Evolutionary conservation across 148 eudicot species (phyloP).

Genomic region (Oxyria digyna): DNA sequence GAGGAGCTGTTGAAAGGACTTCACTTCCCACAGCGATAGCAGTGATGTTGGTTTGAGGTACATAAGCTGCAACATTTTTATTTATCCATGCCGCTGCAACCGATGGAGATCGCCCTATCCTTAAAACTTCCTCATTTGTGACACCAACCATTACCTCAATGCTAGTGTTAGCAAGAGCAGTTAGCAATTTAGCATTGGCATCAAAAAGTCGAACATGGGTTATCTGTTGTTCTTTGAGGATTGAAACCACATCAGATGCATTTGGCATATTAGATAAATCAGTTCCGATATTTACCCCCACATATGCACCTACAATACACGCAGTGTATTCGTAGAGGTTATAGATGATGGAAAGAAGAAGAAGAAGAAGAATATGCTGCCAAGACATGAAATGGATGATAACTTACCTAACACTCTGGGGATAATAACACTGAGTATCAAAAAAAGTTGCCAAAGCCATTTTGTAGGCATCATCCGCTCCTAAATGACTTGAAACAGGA

Average conservation of each 20-base stretch:
- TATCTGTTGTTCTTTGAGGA: slow-evolving; percentile 51
- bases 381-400: background rate
- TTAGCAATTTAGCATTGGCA: slow-evolving; percentile 59
- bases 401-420: background rate
- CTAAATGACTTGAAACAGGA: background rate
- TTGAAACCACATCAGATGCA: slow-evolving; percentile 41
- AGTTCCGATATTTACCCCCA: slow-evolving; percentile 69
- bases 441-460: slow-evolving; percentile 2
- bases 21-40: slow-evolving; percentile 75
- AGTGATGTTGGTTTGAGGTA: slow-evolving; percentile 79
- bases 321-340: background rate
- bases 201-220: slow-evolving; percentile 77
- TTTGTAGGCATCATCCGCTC: slow-evolving; percentile 7
- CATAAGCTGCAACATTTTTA: slow-evolving; percentile 60
- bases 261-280: slow-evolving; percentile 52
- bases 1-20: slow-evolving; percentile 57
- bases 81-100: slow-evolving; percentile 76
- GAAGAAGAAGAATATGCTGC: background rate
- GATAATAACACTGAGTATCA: background rate
- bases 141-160: slow-evolving; percentile 80
- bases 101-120: slow-evolving; percentile 60
- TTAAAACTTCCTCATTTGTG: slow-evolving; percentile 55
- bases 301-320: slow-evolving; percentile 33
- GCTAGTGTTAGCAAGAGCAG: slow-evolving; percentile 64
- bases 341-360: background rate